Percentiles rank a stretch among this genome's conserved stretches.
phyloP scores from a whole-genome alignment of 2,329 filamentous ascomycete species.

The Laburnicola sp. region DNA sequence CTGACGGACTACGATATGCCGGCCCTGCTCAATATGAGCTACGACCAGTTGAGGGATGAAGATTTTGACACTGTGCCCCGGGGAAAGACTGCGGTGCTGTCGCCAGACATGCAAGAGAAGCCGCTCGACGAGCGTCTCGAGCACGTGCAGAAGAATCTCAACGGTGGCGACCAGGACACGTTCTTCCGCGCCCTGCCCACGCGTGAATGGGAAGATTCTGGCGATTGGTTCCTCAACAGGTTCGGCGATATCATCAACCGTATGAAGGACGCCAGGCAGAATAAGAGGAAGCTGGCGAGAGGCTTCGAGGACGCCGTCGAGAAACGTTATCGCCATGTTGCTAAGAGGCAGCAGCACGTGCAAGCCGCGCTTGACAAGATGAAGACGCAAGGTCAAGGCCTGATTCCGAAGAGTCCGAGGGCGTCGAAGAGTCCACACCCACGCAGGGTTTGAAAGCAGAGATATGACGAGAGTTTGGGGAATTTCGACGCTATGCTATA shows the following conservation, averaged over 20 bases:
- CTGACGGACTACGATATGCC: conserved; percentile 53
- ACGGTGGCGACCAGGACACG: conserved; percentile 45
- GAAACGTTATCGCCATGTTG: conserved; percentile 55
- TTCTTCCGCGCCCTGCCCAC: conserved; percentile 59
- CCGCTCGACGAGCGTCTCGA: conserved; percentile 35
- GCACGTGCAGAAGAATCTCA: conserved; percentile 29
- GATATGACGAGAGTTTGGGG: too few species aligned
- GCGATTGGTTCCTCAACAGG: conserved; percentile 61
- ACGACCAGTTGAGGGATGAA: conserved; percentile 54
- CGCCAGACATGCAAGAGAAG: conserved; percentile 31
- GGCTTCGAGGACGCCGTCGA: conserved; percentile 60
- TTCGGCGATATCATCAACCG: conserved; percentile 56
- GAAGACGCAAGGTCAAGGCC: conserved; percentile 57
- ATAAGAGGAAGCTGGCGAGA: conserved; percentile 57
- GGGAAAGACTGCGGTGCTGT: conserved; percentile 14
- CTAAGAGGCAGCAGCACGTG: conserved; percentile 54
- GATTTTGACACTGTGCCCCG: conserved; percentile 51
- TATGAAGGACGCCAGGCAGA: conserved; percentile 57
- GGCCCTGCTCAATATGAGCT: conserved; percentile 51
- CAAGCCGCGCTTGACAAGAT: conserved; percentile 57
- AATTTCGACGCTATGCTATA: too few species aligned
- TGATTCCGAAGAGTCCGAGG: conserved; percentile 52
- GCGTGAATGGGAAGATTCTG: conserved; percentile 63
- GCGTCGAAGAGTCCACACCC: too few species aligned
- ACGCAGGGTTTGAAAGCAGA: too few species aligned